Evolutionary conservation across 2,329 filamentous ascomycete genomes (phyloP), one percentile per base, ranked within the genome.

Genomic region (Paecilomyces niveus): DNA sequence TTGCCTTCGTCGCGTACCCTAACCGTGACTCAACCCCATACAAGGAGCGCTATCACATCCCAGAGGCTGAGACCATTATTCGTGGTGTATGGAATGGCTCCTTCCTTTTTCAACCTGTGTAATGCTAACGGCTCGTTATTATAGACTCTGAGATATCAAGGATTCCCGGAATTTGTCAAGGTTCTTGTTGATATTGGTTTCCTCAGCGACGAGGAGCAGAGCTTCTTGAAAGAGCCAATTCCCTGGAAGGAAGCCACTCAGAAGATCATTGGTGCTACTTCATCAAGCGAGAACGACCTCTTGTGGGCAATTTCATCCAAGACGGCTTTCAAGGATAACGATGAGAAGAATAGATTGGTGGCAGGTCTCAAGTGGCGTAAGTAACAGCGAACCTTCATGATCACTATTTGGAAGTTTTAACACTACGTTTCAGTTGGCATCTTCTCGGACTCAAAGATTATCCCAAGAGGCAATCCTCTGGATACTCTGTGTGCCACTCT

Each of bases 21-120:
- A 97, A 97, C 85, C 83, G 92, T 67, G 92, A 97, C 78, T 92
- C 87, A 21, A 94, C 90, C 15, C 82, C 84, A 8, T 97, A 94
- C 85, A 87, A 86, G 71, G 88, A 96, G 81, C 86, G 90, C 62
- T 97, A 97, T 83, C 78, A 85, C 76, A 97, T 97, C 70, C 92
- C 92, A 55, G 93, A 97, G 80, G 91, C 90, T 13, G 78, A 96
- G 76, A 96, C 90, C 55, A 85, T 97, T 68, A 81, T 96, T 72
- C 84, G 91, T 55, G 90, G 89, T 62, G 35, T 39, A n/a, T 4
- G 35, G 13, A 1, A n/a, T 39, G 15, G 35, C 15, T 15, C 35
- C n/a, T 39, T 39, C 35, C 35, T 6, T 39, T 39, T n/a, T 39
- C 15, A n/a, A 3, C 5, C 13, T n/a, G 1, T 32, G 5, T 39